Evolutionary conservation across 768 basidiomycete genomes (phyloP).

Genomic region (Pleurotus pulmonarius): DNA sequence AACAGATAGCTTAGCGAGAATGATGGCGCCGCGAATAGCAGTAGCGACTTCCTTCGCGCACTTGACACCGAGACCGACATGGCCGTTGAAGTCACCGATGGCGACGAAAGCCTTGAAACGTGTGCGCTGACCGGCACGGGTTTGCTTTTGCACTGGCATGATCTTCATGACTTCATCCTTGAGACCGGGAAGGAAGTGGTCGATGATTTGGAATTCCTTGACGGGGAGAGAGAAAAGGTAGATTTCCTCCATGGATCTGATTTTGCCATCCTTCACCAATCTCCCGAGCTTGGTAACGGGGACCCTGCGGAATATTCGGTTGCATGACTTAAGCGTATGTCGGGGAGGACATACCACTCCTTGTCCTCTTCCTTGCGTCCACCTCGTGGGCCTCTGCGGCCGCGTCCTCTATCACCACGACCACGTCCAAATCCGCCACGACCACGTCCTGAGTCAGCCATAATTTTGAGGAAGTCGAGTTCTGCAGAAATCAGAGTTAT

Average conservation of each 20-base stretch:
- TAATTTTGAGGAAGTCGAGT: conserved; percentile 24
- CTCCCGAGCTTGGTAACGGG: conserved; percentile 99
- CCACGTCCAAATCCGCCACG: conserved; percentile 81
- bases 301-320: conserved; percentile 50
- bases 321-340: too few species aligned
- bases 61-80: conserved; percentile 99
- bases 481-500: background rate
- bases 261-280: conserved; percentile 98
- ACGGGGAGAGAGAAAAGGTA: conserved; percentile 99
- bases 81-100: conserved; percentile 97
- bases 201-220: conserved; percentile 99
- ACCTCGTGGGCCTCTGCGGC: conserved; percentile 87
- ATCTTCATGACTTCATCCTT: conserved; percentile 99
- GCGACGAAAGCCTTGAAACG: conserved; percentile 99
- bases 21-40: conserved; percentile 99
- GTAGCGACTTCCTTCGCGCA: conserved; percentile 99
- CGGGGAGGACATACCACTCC: conserved; percentile 72
- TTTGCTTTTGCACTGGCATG: conserved; percentile 99
- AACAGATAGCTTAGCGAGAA: conserved; percentile 96
- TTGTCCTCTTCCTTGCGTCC: conserved; percentile 99
- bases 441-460: conserved; percentile 80
- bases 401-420: conserved; percentile 88
- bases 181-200: conserved; percentile 97
- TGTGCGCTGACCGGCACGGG: conserved; percentile 98
- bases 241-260: conserved; percentile 99